phyloP scores from a whole-genome alignment of 345 rosid species.

The Lepidium sativum region DNA sequence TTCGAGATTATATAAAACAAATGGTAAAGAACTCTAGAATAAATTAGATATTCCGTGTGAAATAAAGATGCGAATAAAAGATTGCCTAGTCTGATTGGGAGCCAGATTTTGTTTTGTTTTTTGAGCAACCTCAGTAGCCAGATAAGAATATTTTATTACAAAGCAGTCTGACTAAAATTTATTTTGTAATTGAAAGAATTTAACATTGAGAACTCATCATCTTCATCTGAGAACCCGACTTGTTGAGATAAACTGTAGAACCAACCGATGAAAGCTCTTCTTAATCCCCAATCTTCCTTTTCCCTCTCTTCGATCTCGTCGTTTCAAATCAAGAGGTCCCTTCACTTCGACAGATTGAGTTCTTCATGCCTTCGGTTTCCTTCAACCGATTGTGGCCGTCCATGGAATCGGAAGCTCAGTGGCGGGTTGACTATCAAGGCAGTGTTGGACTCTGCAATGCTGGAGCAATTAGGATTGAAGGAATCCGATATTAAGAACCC shows the following conservation, averaged over 20 bases:
- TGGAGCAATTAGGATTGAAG: conserved; percentile 54
- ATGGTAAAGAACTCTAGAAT: neutral
- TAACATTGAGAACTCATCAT: neutral
- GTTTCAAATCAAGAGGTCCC: conserved; percentile 18
- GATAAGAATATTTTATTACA: neutral
- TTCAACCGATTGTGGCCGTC: neutral
- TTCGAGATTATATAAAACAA: too few species aligned
- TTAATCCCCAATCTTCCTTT: conserved; percentile 32
- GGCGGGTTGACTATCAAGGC: conserved; percentile 29
- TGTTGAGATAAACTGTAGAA: neutral
- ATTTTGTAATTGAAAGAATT: neutral
- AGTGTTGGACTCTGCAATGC: conserved; percentile 35
- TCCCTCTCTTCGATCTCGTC: conserved; percentile 28
- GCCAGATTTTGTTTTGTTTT: too few species aligned
- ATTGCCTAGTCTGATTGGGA: neutral
- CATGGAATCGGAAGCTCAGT: conserved; percentile 21
- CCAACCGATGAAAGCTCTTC: conserved; percentile 57
- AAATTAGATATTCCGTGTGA: neutral
- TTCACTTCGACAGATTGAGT: neutral
- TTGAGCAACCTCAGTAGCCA: neutral
- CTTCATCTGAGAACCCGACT: neutral
- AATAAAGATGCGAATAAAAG: neutral
- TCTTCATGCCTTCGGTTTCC: conserved; percentile 26
- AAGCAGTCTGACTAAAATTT: too few species aligned
- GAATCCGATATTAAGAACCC: conserved; percentile 63